Evolutionary conservation across 2,329 filamentous ascomycete species (phyloP).

Genomic region (Fonsecaea nubica): DNA sequence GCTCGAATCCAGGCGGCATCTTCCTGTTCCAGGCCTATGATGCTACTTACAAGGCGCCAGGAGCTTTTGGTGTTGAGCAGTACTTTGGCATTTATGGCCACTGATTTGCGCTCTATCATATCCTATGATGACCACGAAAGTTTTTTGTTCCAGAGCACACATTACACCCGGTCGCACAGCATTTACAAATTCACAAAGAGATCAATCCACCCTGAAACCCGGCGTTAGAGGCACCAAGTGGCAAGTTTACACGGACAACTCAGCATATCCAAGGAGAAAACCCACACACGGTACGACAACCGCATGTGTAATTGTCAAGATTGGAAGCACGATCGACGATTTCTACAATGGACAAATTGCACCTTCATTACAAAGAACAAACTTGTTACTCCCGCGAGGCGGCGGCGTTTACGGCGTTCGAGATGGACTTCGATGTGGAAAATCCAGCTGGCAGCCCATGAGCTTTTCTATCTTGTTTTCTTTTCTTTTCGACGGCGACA

Average conservation of each 20-base stretch:
- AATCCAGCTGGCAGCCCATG: neutral
- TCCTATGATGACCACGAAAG: neutral
- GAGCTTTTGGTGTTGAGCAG: slow-evolving; percentile 73
- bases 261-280: slow-evolving; percentile 7
- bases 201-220: neutral
- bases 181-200: slow-evolving; percentile 9
- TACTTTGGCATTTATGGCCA: slow-evolving; percentile 67
- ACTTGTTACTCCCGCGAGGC: slow-evolving; percentile 18
- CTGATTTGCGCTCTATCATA: slow-evolving; percentile 12
- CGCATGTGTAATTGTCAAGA: slow-evolving; percentile 1
- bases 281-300: slow-evolving; percentile 2
- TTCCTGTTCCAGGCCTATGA: slow-evolving; percentile 82
- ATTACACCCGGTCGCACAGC: slow-evolving; percentile 12
- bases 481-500: slow-evolving; percentile 18
- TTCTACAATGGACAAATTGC: slow-evolving; percentile 6
- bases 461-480: neutral
- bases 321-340: slow-evolving; percentile 3
- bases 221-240: slow-evolving; percentile 5
- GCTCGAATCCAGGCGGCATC: slow-evolving; percentile 57
- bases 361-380: neutral
- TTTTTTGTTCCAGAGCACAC: slow-evolving; percentile 8
- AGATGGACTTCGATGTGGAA: neutral
- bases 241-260: neutral
- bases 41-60: slow-evolving; percentile 76
- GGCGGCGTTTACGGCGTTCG: slow-evolving; percentile 23